These are phyloP conservation scores for Pythium folliculosum DNA, from an alignment of 352 stramenopile species.

Conservation along the genomic window DNA sequence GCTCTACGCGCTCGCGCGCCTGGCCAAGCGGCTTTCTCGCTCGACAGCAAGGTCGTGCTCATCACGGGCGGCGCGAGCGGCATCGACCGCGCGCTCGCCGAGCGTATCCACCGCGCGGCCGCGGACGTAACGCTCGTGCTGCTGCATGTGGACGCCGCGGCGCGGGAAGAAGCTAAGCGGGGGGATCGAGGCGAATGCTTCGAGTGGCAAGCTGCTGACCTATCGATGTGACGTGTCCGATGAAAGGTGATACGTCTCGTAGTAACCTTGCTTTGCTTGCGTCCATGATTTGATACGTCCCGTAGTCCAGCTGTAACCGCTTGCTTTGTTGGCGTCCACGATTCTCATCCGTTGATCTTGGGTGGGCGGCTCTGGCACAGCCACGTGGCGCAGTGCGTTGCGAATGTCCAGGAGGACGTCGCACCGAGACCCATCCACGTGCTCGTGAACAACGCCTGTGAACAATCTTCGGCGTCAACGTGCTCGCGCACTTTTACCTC, in stretches of 20 bases:
- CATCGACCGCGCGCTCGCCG: conserved; percentile 48
- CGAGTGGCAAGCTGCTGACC: conserved; percentile 3
- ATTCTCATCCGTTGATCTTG: neutral
- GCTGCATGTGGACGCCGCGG: conserved; percentile 51
- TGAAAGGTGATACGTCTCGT: conserved; percentile 3
- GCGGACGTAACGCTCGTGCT: conserved; percentile 51
- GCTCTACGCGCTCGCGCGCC: conserved; percentile 23
- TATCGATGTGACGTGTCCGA: conserved; percentile 35
- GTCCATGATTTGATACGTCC: no score
- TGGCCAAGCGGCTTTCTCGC: conserved; percentile 66
- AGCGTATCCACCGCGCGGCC: conserved; percentile 32
- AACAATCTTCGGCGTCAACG: conserved; percentile 34
- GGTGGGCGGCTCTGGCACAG: no score
- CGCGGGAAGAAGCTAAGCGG: conserved; percentile 31
- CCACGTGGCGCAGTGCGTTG: conserved; percentile 23
- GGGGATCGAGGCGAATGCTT: conserved; percentile 14
- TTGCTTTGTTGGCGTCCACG: no score
- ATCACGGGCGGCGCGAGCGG: conserved; percentile 66
- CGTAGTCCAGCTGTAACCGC: no score
- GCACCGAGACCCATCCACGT: conserved; percentile 27
- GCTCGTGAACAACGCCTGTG: conserved; percentile 37
- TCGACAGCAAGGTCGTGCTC: conserved; percentile 59
- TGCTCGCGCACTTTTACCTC: conserved; percentile 39
- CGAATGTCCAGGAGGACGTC: conserved; percentile 13
- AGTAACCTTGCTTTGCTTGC: no score